phyloP scores from a whole-genome alignment of 768 basidiomycete species.

The Erythrobasidium yunnanense region DNA sequence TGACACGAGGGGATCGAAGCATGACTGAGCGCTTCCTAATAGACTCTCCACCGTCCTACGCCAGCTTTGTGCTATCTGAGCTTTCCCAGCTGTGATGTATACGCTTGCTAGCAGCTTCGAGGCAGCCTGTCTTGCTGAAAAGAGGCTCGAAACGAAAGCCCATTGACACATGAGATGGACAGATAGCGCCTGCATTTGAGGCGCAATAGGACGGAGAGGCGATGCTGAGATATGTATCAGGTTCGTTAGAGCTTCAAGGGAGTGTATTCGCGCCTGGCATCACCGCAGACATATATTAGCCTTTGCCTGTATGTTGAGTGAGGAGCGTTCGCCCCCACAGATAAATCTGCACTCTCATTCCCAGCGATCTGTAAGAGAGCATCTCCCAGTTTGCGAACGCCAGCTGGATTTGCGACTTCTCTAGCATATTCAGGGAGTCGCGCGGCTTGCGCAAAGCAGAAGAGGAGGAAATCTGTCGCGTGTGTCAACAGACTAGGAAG shows the following conservation, averaged over 20 bases:
- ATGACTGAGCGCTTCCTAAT: background rate
- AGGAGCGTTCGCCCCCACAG: background rate
- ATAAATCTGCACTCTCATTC: background rate
- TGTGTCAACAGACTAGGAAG: background rate
- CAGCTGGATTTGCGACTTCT: conserved; percentile 22
- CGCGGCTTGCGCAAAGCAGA: conserved; percentile 8
- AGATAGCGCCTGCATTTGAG: conserved; percentile 5
- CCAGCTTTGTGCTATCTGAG: conserved; percentile 20
- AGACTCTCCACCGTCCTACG: conserved; percentile 23
- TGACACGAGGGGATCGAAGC: background rate
- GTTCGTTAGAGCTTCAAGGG: background rate
- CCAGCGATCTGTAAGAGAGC: conserved; percentile 3
- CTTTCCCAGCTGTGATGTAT: conserved; percentile 25
- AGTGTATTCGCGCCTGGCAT: background rate
- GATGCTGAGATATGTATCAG: conserved; percentile 12
- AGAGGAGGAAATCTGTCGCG: conserved; percentile 3
- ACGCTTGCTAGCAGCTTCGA: conserved; percentile 5
- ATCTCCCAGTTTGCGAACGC: conserved; percentile 9
- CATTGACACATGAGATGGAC: conserved; percentile 7
- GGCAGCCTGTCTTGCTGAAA: background rate
- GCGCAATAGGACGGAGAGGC: conserved; percentile 13
- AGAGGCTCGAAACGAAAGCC: background rate
- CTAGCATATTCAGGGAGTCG: conserved; percentile 1
- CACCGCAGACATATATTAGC: no score
- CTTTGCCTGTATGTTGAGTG: no score